These are phyloP conservation scores for Linnemannia zychae DNA, from an alignment of 192 early-diverging fungal genomes.

Conservation along the genomic window DNA sequence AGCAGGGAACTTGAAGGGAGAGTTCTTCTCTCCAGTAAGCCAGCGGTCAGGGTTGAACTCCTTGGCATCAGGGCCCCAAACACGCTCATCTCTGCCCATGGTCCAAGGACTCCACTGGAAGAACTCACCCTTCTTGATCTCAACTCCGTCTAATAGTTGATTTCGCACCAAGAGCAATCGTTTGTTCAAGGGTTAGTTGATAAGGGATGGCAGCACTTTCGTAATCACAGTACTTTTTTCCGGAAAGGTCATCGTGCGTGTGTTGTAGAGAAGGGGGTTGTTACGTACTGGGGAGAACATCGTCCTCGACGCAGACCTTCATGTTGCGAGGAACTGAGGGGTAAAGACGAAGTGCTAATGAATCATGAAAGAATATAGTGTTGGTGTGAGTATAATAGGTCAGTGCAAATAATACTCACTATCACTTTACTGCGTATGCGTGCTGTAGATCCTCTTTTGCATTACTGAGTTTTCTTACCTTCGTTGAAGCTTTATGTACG, in stretches of 20 bases:
- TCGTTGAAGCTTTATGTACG: neutral
- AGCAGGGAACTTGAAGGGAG: slow-evolving; percentile 61
- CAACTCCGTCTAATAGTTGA: slow-evolving; percentile 61
- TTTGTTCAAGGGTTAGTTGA: neutral
- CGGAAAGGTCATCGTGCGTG: neutral
- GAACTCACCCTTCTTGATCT: slow-evolving; percentile 63
- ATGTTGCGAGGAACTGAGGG: slow-evolving; percentile 62
- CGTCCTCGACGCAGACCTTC: slow-evolving; percentile 64
- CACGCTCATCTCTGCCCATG: slow-evolving; percentile 61
- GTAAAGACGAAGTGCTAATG: slow-evolving; percentile 52
- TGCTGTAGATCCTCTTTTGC: neutral
- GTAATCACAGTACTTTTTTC: neutral
- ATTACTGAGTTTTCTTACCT: neutral
- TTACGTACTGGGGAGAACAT: slow-evolving; percentile 58
- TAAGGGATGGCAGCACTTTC: neutral
- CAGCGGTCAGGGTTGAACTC: slow-evolving; percentile 63
- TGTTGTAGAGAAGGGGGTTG: neutral
- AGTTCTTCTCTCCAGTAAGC: slow-evolving; percentile 45
- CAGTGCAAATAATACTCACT: neutral
- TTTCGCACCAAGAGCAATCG: neutral
- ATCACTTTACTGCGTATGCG: neutral
- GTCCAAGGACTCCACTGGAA: slow-evolving; percentile 60
- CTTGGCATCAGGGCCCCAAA: slow-evolving; percentile 65
- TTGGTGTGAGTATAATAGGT: neutral
- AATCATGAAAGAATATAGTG: slow-evolving; percentile 6